These are phyloP conservation scores for Delitschia confertaspora DNA, from an alignment of 495 filamentous ascomycete species.

Conservation along the genomic window DNA sequence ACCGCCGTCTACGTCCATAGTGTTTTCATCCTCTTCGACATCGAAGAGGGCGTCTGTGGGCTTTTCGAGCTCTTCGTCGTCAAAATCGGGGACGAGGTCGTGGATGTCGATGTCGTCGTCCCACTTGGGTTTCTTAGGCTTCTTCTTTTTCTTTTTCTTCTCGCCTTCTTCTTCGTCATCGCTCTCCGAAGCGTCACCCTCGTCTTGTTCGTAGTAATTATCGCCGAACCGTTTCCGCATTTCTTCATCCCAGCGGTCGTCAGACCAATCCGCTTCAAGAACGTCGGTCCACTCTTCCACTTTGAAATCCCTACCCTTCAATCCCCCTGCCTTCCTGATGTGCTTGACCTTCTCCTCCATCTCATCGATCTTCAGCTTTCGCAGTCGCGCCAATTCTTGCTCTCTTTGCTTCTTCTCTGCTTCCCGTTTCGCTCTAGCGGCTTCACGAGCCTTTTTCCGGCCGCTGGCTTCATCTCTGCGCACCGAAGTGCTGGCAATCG, in stretches of 20 bases:
- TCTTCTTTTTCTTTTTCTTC: constrained; percentile 46
- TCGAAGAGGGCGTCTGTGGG: constrained; percentile 45
- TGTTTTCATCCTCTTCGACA: constrained; percentile 36
- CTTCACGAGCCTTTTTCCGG: constrained; percentile 66
- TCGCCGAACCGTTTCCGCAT: constrained; percentile 83
- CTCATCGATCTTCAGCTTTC: constrained; percentile 81
- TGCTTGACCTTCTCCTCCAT: constrained; percentile 69
- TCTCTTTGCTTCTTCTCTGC: constrained; percentile 66
- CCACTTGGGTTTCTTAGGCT: constrained; percentile 85
- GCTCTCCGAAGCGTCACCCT: constrained; percentile 41
- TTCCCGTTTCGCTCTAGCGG: constrained; percentile 66
- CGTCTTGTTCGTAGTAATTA: constrained; percentile 56
- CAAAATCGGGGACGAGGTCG: constrained; percentile 81
- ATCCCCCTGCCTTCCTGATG: constrained; percentile 79
- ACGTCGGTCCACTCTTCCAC: constrained; percentile 73
- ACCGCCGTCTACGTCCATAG: constrained; percentile 2
- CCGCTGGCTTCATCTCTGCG: constrained; percentile 69
- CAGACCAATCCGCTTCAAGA: constrained; percentile 77
- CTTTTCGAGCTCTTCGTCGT: constrained; percentile 43
- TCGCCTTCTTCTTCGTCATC: constrained; percentile 40
- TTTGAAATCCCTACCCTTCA: constrained; percentile 57
- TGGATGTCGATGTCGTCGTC: constrained; percentile 95
- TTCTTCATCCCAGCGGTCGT: constrained; percentile 77
- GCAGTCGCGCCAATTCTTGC: constrained; percentile 71
- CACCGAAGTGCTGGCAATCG: constrained; percentile 68